A percentile compares a stretch with the other conserved stretches of the same genome.
Conservation (phyloP, 768 basidiomycete species). For the Serpula lacrymans region DNA sequence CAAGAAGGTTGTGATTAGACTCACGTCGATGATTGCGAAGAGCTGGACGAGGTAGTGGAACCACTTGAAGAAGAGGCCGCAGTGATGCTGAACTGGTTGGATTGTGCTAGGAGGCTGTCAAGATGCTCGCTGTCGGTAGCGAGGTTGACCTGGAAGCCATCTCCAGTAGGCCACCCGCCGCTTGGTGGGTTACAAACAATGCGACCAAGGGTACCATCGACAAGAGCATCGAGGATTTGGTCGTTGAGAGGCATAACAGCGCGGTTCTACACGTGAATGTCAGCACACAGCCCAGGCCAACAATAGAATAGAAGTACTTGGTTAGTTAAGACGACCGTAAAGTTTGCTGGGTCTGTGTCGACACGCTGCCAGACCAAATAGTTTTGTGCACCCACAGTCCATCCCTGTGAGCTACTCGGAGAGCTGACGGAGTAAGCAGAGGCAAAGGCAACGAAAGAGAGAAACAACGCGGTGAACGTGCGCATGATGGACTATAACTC, state of each 20-base stretch:
- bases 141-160: slow-evolving; percentile 70
- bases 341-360: slow-evolving; percentile 61
- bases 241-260: slow-evolving; percentile 24
- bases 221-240: slow-evolving; percentile 54
- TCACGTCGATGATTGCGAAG: slow-evolving; percentile 13
- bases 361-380: slow-evolving; percentile 64
- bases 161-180: slow-evolving; percentile 63
- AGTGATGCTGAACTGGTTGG: slow-evolving; percentile 53
- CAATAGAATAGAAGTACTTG: slow-evolving; percentile 35
- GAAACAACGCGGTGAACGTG: slow-evolving; percentile 37
- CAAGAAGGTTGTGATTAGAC: too few relatives aligned
- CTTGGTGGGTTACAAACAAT: slow-evolving; percentile 51
- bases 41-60: slow-evolving; percentile 14
- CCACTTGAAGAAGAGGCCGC: slow-evolving; percentile 11
- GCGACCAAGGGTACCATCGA: slow-evolving; percentile 43
- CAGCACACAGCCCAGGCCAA: neutral
- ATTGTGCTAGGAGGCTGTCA: slow-evolving; percentile 67
- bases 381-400: slow-evolving; percentile 55
- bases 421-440: slow-evolving; percentile 60
- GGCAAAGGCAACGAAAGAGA: slow-evolving; percentile 51
- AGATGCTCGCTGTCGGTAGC: slow-evolving; percentile 46
- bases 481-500: slow-evolving; percentile 37
- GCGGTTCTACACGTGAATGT: slow-evolving; percentile 29
- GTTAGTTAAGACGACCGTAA: slow-evolving; percentile 68
- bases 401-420: slow-evolving; percentile 46